These are phyloP conservation scores for Paraphoma chrysanthemicola DNA, from an alignment of 2,329 filamentous ascomycete species.

Conservation along the genomic window DNA sequence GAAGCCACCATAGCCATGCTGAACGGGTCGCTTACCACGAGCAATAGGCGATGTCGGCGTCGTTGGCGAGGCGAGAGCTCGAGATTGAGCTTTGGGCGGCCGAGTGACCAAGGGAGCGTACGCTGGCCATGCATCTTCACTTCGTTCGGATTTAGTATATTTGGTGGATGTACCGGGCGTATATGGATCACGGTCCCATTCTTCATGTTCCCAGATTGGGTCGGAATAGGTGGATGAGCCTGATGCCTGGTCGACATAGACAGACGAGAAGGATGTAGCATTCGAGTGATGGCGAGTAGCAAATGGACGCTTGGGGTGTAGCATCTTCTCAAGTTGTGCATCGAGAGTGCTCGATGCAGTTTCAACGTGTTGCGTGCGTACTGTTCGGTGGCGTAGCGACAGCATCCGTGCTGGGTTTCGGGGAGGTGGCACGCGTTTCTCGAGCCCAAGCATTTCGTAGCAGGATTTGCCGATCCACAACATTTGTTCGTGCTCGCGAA, in stretches of 20 bases:
- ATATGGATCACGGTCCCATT: constrained; percentile 20
- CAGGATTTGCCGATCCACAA: constrained; percentile 47
- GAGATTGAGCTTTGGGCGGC: constrained; percentile 17
- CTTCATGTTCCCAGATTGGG: constrained; percentile 23
- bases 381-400: constrained; percentile 19
- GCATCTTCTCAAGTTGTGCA: constrained; percentile 46
- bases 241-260: constrained; percentile 38
- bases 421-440: constrained; percentile 33
- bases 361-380: constrained; percentile 14
- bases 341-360: constrained; percentile 33
- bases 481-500: constrained; percentile 67
- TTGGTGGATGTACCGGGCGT: constrained; percentile 28
- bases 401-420: constrained; percentile 38
- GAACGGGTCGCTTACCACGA: constrained; percentile 27
- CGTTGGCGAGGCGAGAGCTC: not conserved
- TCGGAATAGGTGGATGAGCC: constrained; percentile 26
- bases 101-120: constrained; percentile 11
- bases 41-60: constrained; percentile 6
- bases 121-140: constrained; percentile 12
- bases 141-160: constrained; percentile 26
- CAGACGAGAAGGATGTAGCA: constrained; percentile 40
- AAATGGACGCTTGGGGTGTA: constrained; percentile 37
- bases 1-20: constrained; percentile 21
- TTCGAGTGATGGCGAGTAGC: constrained; percentile 29
- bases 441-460: constrained; percentile 43